These are phyloP conservation scores for Cucurbita argyrosperma DNA, from an alignment of 306 rosid species.

Conservation along the genomic window DNA sequence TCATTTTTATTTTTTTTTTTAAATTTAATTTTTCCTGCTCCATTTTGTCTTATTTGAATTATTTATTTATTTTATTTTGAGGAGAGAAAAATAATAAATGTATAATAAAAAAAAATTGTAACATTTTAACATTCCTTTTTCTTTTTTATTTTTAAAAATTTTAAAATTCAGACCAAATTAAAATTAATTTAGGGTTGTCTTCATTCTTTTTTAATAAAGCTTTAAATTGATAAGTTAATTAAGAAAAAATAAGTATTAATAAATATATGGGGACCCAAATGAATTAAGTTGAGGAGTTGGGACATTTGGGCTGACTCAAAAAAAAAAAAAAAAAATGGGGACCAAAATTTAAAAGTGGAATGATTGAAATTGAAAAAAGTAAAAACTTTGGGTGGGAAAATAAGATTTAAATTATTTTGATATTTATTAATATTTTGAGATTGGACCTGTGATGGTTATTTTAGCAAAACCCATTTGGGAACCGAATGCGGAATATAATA, in stretches of 20 bases:
- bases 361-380: background rate
- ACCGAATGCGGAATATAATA: background rate
- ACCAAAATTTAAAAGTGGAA: background rate
- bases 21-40: background rate
- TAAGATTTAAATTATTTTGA: background rate
- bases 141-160: too few relatives aligned
- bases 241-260: background rate
- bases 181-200: too few relatives aligned
- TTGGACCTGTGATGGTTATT: background rate
- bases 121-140: background rate
- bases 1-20: background rate
- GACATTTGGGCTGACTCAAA: too few relatives aligned
- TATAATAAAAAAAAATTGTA: background rate
- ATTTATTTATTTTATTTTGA: background rate
- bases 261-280: background rate
- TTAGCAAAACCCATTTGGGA: background rate
- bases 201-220: too few relatives aligned
- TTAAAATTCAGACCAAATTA: too few relatives aligned
- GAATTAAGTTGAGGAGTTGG: background rate
- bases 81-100: background rate
- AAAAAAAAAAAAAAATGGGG: too few relatives aligned
- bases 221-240: too few relatives aligned
- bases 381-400: background rate
- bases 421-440: background rate
- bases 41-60: constrained; percentile 4